phyloP scores from a whole-genome alignment of 1,139 yeast species.

The Pichia sp. region DNA sequence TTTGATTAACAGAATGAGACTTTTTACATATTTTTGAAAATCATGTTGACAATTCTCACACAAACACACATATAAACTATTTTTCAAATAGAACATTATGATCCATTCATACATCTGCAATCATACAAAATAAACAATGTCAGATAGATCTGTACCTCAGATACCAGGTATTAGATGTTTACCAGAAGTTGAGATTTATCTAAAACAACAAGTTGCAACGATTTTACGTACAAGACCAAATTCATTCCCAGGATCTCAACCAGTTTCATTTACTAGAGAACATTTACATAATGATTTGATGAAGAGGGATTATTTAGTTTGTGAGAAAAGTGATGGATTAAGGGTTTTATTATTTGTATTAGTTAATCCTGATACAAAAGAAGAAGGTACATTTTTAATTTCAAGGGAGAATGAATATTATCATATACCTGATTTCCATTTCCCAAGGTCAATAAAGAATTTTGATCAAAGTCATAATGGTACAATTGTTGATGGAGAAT shows the following conservation, averaged over 20 bases:
- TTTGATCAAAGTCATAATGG: conserved; percentile 68
- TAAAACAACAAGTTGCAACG: conserved; percentile 63
- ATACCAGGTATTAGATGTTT: conserved; percentile 81
- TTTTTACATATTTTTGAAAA: background rate
- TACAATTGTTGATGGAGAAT: conserved; percentile 87
- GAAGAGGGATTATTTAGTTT: conserved; percentile 71
- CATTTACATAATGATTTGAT: conserved; percentile 61
- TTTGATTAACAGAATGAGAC: background rate
- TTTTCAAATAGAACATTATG: too few species aligned
- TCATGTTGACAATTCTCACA: conserved; percentile 1
- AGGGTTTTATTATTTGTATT: conserved; percentile 66
- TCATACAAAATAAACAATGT: conserved; percentile 3
- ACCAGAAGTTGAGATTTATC: conserved; percentile 58
- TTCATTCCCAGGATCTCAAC: conserved; percentile 86
- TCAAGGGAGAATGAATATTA: conserved; percentile 85
- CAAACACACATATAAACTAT: too few species aligned
- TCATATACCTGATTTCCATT: conserved; percentile 74
- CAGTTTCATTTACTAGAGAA: conserved; percentile 75
- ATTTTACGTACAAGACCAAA: conserved; percentile 49
- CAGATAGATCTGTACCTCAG: conserved; percentile 63
- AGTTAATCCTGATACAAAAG: conserved; percentile 65
- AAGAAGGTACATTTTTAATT: conserved; percentile 68
- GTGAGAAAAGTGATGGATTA: conserved; percentile 94
- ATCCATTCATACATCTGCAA: too few species aligned
- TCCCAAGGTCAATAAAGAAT: conserved; percentile 56